Conservation (phyloP, 2,329 filamentous ascomycete genomes). For the Cytospora piceicola region DNA sequence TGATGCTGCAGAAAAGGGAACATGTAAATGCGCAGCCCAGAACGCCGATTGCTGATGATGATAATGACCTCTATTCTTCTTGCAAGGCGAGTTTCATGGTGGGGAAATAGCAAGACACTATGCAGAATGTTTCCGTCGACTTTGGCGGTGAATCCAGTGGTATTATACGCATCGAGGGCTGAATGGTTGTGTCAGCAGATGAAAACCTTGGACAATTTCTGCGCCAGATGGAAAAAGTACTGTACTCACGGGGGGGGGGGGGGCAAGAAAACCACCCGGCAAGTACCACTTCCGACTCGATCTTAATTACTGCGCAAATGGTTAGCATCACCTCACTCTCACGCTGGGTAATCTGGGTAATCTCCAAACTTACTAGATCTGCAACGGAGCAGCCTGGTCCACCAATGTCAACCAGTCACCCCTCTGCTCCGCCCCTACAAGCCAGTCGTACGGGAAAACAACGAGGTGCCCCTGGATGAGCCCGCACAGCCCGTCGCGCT, state of each 20-base stretch:
- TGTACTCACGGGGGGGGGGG: neutral
- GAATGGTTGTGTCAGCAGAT: neutral
- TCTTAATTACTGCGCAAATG: conserved; percentile 10
- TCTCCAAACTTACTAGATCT: conserved; percentile 80
- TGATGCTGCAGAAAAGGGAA: conserved; percentile 5
- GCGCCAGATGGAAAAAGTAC: neutral
- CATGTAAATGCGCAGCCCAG: conserved; percentile 18
- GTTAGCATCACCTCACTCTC: neutral
- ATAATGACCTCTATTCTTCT: neutral
- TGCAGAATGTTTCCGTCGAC: neutral
- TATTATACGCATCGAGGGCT: neutral
- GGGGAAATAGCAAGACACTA: neutral
- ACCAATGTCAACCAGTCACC: conserved; percentile 98
- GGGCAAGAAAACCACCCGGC: no score
- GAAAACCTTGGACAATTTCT: neutral
- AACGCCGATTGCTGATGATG: conserved; percentile 21
- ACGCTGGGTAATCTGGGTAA: neutral
- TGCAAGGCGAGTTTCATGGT: neutral
- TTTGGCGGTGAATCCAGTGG: neutral
- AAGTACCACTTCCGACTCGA: neutral
- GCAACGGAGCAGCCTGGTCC: conserved; percentile 91
- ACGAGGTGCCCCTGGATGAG: conserved; percentile 88
- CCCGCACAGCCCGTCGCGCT: conserved; percentile 80
- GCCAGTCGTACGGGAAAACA: conserved; percentile 94
- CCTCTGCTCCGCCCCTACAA: conserved; percentile 85